Percentiles rank a stretch among this genome's conserved stretches.
phyloP scores from a whole-genome alignment of 2,329 filamentous ascomycete genomes.

The Pyrenophora teres region DNA sequence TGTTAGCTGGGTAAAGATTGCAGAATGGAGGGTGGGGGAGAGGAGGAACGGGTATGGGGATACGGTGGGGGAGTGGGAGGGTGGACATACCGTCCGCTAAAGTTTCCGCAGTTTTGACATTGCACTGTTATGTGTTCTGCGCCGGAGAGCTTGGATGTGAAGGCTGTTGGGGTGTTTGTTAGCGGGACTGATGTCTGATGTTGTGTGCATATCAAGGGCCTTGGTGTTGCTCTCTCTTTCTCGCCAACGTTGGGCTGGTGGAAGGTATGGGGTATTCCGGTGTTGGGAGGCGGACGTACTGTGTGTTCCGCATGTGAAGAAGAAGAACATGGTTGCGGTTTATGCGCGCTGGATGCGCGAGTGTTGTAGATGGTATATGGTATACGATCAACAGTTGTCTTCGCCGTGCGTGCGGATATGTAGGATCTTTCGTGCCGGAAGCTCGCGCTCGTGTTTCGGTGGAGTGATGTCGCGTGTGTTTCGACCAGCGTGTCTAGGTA shows the following conservation, averaged over 20 bases:
- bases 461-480: neutral
- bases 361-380: neutral
- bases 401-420: too few relatives aligned
- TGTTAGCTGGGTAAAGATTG: too few relatives aligned
- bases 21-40: too few relatives aligned
- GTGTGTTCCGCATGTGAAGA: conserved; percentile 58
- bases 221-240: too few relatives aligned
- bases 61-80: too few relatives aligned
- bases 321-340: conserved; percentile 50
- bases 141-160: conserved; percentile 52
- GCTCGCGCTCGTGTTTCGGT: neutral
- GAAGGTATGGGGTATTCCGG: neutral
- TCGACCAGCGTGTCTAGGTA: too few relatives aligned
- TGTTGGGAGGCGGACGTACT: conserved; percentile 38
- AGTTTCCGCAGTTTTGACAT: conserved; percentile 60
- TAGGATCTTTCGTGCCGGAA: neutral
- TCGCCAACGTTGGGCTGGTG: neutral
- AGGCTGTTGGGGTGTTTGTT: conserved; percentile 42
- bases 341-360: conserved; percentile 2
- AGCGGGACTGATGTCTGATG: too few relatives aligned
- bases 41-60: neutral
- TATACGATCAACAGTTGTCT: neutral
- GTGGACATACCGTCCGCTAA: conserved; percentile 33
- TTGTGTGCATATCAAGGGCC: too few relatives aligned
- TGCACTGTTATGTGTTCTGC: conserved; percentile 57